Evolutionary conservation across 768 basidiomycete species (phyloP), one percentile per base, ranked within the genome.

Genomic region (Boletus rex-veris): DNA sequence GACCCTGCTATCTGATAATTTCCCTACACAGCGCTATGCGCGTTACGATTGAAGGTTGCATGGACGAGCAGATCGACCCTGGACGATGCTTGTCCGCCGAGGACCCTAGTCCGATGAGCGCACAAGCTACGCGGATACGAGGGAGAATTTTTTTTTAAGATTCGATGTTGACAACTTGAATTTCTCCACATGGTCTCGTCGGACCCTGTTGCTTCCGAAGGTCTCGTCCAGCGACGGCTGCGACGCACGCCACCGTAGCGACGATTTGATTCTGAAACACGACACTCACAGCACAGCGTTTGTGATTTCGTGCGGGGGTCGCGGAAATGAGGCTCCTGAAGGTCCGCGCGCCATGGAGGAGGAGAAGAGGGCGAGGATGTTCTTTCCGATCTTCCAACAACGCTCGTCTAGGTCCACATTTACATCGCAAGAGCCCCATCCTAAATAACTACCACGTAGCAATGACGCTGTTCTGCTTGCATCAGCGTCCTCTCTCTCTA

Each of bases 1-100:
- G 30, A 52, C 59, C 63, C 53, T 64, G 51, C 37, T 46, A 41
- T 48, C 45, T 41, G 51, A 31, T 19, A 39, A 30, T 19, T 18
- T n/a, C 28, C 44, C 10, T 19, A 42, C 8, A 4, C 10, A 18
- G 14, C n/a, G 15, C 21, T 21, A 37, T 12, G 50, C 33, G 8
- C 33, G 26, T 58, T 21, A 45, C 39, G 38, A 42, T n/a, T 18
- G 43, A 19, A 31, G 37, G 47, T 19, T 24, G 39, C 16, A 21
- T 45, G 4, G 35, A 37, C 21, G n/a, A 19, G 15, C 3, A 39
- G 24, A 35, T 8, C 9, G 53, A 50, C 59, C 55, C 60, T 58
- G 45, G 50, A 30, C 4, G n/a, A 40, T 35, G 16, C n/a, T n/a
- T 47, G 5, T 30, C 44, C 50, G 40, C 60, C 48, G 47, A 46